A percentile compares a stretch with the other conserved stretches of the same genome.
Evolutionary conservation across 2,329 filamentous ascomycete species (phyloP).

Genomic region (Talaromyces verruculosus): DNA sequence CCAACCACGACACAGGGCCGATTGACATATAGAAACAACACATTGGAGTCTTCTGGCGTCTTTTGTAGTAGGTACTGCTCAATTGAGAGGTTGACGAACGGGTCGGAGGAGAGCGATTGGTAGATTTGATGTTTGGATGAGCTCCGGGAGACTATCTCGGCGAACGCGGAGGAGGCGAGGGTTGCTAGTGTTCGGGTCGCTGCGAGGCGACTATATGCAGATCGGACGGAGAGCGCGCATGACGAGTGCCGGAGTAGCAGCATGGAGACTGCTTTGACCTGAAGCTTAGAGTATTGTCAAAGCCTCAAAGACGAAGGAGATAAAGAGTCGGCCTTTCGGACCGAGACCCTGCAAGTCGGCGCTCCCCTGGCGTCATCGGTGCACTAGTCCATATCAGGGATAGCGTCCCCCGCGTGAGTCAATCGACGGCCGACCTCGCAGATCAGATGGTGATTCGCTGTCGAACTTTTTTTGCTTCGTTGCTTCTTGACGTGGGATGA

Average conservation of each 20-base stretch:
- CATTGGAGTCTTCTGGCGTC: constrained; percentile 66
- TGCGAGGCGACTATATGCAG: background rate
- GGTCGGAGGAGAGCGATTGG: constrained; percentile 67
- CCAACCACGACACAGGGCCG: constrained; percentile 85
- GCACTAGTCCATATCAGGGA: background rate
- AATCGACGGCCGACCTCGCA: constrained; percentile 8
- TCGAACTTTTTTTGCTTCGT: background rate
- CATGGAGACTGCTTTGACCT: constrained; percentile 28
- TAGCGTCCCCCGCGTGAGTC: background rate
- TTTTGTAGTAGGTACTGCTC: constrained; percentile 85
- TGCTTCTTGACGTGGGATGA: background rate
- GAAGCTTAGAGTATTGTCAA: background rate
- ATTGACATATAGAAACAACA: constrained; percentile 89
- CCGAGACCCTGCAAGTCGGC: background rate
- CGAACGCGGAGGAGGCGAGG: constrained; percentile 33
- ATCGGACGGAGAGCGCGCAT: constrained; percentile 19
- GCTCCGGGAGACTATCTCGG: constrained; percentile 36
- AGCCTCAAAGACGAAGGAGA: background rate
- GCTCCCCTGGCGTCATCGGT: background rate
- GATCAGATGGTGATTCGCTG: constrained; percentile 6
- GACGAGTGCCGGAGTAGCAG: constrained; percentile 29
- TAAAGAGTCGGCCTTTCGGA: background rate
- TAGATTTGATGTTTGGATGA: constrained; percentile 63
- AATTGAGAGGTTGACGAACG: constrained; percentile 87
- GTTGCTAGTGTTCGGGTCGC: constrained; percentile 24